Conservation (phyloP, 176 grass and related monocot genomes). For the Bothriochloa decipiens region DNA sequence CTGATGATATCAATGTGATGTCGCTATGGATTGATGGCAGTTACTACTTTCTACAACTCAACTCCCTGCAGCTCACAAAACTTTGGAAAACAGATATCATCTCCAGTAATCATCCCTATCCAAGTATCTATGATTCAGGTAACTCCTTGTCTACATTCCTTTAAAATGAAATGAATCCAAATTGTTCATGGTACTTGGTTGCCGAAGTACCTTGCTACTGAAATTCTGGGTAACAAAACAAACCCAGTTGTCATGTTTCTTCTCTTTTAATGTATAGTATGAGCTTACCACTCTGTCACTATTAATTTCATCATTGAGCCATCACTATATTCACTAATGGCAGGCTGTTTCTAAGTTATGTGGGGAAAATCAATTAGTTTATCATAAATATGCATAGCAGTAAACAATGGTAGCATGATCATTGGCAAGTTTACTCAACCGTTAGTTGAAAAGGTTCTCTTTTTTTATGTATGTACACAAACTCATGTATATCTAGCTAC, state of each 20-base stretch:
- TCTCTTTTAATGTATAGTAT: background rate
- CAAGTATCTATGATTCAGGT: conserved; percentile 19
- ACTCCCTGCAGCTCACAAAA: conserved; percentile 7
- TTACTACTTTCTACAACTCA: background rate
- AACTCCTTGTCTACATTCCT: background rate
- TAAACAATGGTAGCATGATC: background rate
- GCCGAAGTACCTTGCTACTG: background rate
- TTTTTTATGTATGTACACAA: background rate
- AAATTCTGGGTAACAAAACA: background rate
- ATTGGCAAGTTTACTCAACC: background rate
- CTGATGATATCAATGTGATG: conserved; percentile 23
- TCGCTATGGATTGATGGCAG: background rate
- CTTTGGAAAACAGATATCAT: background rate
- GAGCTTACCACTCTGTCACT: background rate
- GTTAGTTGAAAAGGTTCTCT: background rate
- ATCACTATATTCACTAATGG: background rate
- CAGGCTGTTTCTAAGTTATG: background rate
- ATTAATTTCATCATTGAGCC: background rate
- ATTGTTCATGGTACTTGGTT: background rate
- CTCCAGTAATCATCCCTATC: background rate
- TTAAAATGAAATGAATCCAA: background rate
- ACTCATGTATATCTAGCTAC: background rate
- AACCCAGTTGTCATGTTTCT: background rate
- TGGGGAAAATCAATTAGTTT: background rate
- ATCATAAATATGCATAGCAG: background rate